Evolutionary conservation across 2,329 filamentous ascomycete species (phyloP).

Genomic region (Didymella lethalis): DNA sequence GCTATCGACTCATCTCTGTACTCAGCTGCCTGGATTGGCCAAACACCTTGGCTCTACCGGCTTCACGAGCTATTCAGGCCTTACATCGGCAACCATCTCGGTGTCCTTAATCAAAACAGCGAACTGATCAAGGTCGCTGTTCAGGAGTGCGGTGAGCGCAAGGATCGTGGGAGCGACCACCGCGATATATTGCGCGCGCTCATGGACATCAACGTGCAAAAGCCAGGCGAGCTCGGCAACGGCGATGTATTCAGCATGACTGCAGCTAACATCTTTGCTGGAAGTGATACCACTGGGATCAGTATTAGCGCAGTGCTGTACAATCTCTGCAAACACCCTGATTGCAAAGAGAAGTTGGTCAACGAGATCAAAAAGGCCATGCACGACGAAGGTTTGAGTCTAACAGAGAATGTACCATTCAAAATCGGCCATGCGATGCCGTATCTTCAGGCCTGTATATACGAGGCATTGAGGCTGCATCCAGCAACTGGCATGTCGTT

Average conservation of each 20-base stretch:
- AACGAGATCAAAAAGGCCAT: conserved; percentile 25
- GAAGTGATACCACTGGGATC: conserved; percentile 55
- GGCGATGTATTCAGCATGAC: conserved; percentile 50
- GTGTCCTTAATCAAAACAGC: conserved; percentile 45
- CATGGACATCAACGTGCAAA: conserved; percentile 46
- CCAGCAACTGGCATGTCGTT: conserved; percentile 32
- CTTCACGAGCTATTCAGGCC: conserved; percentile 47
- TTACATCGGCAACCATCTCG: conserved; percentile 50
- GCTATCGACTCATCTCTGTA: conserved; percentile 44
- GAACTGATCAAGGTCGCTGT: conserved; percentile 44
- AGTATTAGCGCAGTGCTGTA: conserved; percentile 40
- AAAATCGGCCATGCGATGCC: conserved; percentile 29
- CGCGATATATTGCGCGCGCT: conserved; percentile 52
- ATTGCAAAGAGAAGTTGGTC: conserved; percentile 25
- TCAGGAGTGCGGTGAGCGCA: conserved; percentile 19
- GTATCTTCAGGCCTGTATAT: conserved; percentile 34
- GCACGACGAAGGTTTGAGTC: conserved; percentile 5
- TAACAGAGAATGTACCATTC: conserved; percentile 17
- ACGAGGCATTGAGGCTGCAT: conserved; percentile 33
- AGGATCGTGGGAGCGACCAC: conserved; percentile 22
- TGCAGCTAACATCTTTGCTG: conserved; percentile 50
- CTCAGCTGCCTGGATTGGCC: conserved; percentile 51
- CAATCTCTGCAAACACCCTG: conserved; percentile 28
- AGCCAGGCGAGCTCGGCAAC: conserved; percentile 48
- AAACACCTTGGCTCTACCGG: conserved; percentile 49